Evolutionary conservation across 2,329 filamentous ascomycete genomes (phyloP), one percentile per base, ranked within the genome.

Genomic region (Rhinocladiella similis): DNA sequence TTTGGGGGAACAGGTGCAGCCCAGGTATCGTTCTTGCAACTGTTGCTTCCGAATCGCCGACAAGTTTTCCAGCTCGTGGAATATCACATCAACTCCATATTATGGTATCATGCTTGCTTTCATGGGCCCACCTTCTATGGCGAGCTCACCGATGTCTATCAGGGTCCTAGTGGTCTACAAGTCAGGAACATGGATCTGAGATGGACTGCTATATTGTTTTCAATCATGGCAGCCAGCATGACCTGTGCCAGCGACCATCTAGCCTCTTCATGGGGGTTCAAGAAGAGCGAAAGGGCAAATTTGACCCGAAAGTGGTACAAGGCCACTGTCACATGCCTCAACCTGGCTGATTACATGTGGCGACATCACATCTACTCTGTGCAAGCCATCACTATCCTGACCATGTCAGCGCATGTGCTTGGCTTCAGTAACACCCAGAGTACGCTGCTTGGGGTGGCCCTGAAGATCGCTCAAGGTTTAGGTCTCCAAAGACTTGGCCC

Each of bases 361-460:
- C 66, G 68, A 41, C 73, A 76, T 58, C 74, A 73, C 12, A 68
- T 78, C 1, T 71, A 74, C 45, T 72, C 75, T 0, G 70, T 80
- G 3, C 74, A 80, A 61, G 73, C 78, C 3, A 77, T 82, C 38
- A 68, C 75, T 9, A 76, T 73, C 1, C 66, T 78, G 35, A 79
- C 78, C 16, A 74, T 77, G 1, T 75, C 75, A 4, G 78, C 77
- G 14, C 78, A 81, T 65, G 67, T 79, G n/a, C 70, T 80, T 1
- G 78, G 79, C 1, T 76, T 74, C 39, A 77, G 76, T 6, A 80
- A 80, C 58, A 75, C 74, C 35, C 78, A 78, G 58, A 74, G 72
- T 7, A 75, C 78, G 1, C 69, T 77, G 25, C 68, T 80, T 7
- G 74, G 74, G 3, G 72, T 76, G 0, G 77, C 74, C 1, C 67